phyloP scores from a whole-genome alignment of 768 basidiomycete genomes.

The Boletus tomentosulus region DNA sequence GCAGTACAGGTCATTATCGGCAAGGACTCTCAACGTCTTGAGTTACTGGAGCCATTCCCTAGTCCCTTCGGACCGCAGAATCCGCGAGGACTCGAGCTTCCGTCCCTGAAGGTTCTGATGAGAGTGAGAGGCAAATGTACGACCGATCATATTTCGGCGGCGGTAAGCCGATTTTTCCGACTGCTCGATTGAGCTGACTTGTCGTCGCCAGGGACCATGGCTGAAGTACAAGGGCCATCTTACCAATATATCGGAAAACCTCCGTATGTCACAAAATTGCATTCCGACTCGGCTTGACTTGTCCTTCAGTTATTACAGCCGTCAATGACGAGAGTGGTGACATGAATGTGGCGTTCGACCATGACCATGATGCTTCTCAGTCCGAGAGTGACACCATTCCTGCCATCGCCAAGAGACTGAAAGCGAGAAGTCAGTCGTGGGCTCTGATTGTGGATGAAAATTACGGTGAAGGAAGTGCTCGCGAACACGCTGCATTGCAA shows the following conservation, averaged over 20 bases:
- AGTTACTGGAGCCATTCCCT: slow-evolving; percentile 79
- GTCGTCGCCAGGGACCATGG: slow-evolving; percentile 77
- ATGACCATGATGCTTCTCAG: slow-evolving; percentile 43
- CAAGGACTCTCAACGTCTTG: slow-evolving; percentile 78
- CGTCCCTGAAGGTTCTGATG: slow-evolving; percentile 79
- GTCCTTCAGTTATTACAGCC: slow-evolving; percentile 77
- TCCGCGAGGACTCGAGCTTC: slow-evolving; percentile 65
- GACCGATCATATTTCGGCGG: slow-evolving; percentile 97
- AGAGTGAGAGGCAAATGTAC: slow-evolving; percentile 98
- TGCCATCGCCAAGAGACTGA: slow-evolving; percentile 84
- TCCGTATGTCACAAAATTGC: slow-evolving; percentile 49
- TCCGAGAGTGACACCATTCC: slow-evolving; percentile 78
- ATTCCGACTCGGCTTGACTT: background rate
- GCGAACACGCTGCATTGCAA: slow-evolving; percentile 96
- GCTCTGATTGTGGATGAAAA: slow-evolving; percentile 93
- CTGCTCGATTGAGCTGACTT: background rate
- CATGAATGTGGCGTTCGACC: slow-evolving; percentile 88
- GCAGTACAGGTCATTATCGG: slow-evolving; percentile 74
- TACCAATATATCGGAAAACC: slow-evolving; percentile 94
- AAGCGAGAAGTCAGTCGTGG: slow-evolving; percentile 82
- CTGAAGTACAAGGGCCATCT: slow-evolving; percentile 98
- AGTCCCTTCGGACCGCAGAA: slow-evolving; percentile 63
- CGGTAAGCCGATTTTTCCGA: slow-evolving; percentile 47
- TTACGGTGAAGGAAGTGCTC: slow-evolving; percentile 96
- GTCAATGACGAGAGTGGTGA: slow-evolving; percentile 93